Evolutionary conservation across 2,329 filamentous ascomycete species (phyloP), one percentile per base, ranked within the genome.

Genomic region (Apiospora hydei): DNA sequence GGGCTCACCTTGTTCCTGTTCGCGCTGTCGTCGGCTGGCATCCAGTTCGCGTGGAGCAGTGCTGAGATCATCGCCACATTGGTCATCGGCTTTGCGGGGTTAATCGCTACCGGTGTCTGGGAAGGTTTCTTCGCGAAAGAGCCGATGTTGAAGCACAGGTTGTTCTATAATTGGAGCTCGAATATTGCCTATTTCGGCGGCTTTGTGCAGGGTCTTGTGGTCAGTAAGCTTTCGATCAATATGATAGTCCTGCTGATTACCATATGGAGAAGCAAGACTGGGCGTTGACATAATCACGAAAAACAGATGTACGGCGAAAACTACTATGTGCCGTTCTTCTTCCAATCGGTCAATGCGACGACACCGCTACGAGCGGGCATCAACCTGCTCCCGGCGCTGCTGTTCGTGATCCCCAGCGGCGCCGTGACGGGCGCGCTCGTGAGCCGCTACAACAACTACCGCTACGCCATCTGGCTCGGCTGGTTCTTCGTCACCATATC

Each of bases 21-120:
- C 18, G 41, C 64, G 3, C 71, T 69, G 70, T 76, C 41, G 41
- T 76, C 66, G 71, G 74, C 44, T 73, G 78, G 72, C 18, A 66
- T 70, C 14, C 69, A 71, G 47, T 74, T 71, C 30, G 18, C 53
- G 16, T 74, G 72, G 72, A 41, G 43, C 34, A 71, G 69, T 44
- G 57, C 34, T 7, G 51, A 53, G 49, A 68, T 72, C n/a, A n/a
- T 72, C 14, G 67, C 49, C 11, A 72, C 73, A 5, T 41, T 74
- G 24, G 44, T 71, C 14, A n/a, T 74, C 34, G 73, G 73, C 21
- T 57, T 72, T 8, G 18, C 16, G 11, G 73, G 73, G 8, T 53
- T 74, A 16, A 13, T 74, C 4, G 68, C 68, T 26, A 73, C 72
- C 5, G 70, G 34, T 0, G 24, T 73, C 2, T 73, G 71, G 69